A percentile compares a stretch with the other conserved stretches of the same genome.
phyloP scores from a whole-genome alignment of 257 asterid genomes.

The Voacanga thouarsii region DNA sequence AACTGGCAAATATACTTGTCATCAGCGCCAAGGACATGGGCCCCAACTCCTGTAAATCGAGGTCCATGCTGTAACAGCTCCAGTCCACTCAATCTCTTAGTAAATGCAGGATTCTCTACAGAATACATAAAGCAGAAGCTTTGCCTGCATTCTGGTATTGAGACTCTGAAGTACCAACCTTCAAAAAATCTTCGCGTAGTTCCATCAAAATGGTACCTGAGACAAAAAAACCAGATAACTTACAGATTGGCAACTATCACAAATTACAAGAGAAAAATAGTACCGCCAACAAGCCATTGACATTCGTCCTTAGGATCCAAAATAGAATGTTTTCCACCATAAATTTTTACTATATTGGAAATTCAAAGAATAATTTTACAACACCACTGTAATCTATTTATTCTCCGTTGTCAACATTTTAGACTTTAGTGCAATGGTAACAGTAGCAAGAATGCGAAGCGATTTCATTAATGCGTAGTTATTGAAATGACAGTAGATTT shows the following conservation, averaged over 20 bases:
- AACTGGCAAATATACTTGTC: slow-evolving; percentile 94
- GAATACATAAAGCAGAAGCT: slow-evolving; percentile 99
- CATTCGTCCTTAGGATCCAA: background rate
- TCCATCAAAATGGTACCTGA: slow-evolving; percentile 95
- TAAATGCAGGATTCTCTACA: slow-evolving; percentile 75
- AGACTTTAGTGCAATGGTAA: background rate
- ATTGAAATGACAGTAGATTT: background rate
- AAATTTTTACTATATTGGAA: background rate
- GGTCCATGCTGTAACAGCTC: slow-evolving; percentile 68
- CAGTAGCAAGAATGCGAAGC: background rate
- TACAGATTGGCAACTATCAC: background rate
- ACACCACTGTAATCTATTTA: too few species aligned
- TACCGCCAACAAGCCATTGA: background rate
- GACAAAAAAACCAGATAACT: slow-evolving; percentile 13
- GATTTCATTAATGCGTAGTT: background rate
- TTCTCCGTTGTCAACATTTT: background rate
- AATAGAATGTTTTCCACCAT: background rate
- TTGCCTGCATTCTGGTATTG: slow-evolving; percentile 93
- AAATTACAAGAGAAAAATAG: background rate
- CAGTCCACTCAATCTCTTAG: slow-evolving; percentile 49
- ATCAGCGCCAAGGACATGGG: slow-evolving; percentile 94
- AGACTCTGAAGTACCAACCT: slow-evolving; percentile 97
- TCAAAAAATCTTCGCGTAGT: slow-evolving; percentile 76
- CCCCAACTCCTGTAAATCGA: slow-evolving; percentile 93
- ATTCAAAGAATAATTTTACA: background rate